These are phyloP conservation scores for Geoglossum cookeanum DNA, from an alignment of 2,329 filamentous ascomycete species.

Conservation along the genomic window DNA sequence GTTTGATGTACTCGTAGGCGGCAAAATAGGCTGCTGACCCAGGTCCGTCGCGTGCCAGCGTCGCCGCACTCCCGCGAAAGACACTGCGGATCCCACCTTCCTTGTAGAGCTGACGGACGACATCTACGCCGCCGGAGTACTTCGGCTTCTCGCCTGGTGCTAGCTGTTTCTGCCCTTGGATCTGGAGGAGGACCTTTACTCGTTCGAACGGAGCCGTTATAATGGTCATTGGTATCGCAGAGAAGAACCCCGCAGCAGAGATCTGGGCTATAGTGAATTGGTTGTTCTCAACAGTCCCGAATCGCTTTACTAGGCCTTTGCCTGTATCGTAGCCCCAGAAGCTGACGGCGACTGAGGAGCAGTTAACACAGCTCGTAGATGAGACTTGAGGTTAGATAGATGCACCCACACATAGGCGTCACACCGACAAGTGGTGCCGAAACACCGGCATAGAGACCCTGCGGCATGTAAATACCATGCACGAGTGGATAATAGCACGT, in stretches of 20 bases:
- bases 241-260: slow-evolving; percentile 89
- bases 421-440: slow-evolving; percentile 87
- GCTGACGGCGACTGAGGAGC: slow-evolving; percentile 37
- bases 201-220: slow-evolving; percentile 99
- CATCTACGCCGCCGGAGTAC: slow-evolving; percentile 73
- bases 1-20: slow-evolving; percentile 91
- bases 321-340: slow-evolving; percentile 87
- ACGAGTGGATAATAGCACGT: neutral
- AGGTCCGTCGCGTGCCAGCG: slow-evolving; percentile 80
- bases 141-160: slow-evolving; percentile 81
- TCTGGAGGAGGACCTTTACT: slow-evolving; percentile 94
- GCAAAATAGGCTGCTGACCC: slow-evolving; percentile 93
- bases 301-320: slow-evolving; percentile 61
- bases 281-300: slow-evolving; percentile 46
- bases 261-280: slow-evolving; percentile 71
- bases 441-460: slow-evolving; percentile 91
- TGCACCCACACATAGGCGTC: slow-evolving; percentile 86
- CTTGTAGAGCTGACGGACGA: slow-evolving; percentile 80
- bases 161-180: slow-evolving; percentile 77
- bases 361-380: slow-evolving; percentile 8
- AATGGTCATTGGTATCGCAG: slow-evolving; percentile 87
- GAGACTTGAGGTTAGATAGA: neutral
- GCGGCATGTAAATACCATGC: neutral
- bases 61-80: slow-evolving; percentile 80
- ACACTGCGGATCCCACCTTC: slow-evolving; percentile 82